Conservation (phyloP, 2,329 filamentous ascomycete species). For the Paracoccidioides lutzii region DNA sequence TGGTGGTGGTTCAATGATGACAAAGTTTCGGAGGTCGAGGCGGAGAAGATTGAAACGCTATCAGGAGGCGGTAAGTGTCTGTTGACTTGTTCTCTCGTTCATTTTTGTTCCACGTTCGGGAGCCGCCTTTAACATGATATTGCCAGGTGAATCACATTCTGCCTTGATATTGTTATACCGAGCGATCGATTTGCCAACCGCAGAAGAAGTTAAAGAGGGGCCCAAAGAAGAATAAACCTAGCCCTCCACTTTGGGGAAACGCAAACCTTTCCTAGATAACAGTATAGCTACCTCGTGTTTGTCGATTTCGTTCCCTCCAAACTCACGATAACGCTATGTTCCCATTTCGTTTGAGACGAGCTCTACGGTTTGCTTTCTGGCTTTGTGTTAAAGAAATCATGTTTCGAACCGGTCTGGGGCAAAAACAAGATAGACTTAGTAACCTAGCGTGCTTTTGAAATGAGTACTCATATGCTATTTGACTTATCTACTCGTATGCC, state of each 20-base stretch:
- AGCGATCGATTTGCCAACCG: conserved; percentile 36
- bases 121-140: conserved; percentile 11
- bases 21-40: conserved; percentile 81
- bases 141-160: conserved; percentile 37
- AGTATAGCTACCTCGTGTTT: background rate
- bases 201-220: conserved; percentile 22
- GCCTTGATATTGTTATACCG: conserved; percentile 39
- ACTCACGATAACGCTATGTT: background rate
- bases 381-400: background rate
- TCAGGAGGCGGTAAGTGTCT: conserved; percentile 61
- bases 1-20: conserved; percentile 99
- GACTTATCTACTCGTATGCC: background rate
- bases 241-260: conserved; percentile 9
- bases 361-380: background rate
- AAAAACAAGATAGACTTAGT: background rate
- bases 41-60: conserved; percentile 81
- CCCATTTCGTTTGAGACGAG: background rate
- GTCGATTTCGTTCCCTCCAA: background rate
- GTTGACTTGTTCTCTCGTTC: conserved; percentile 6
- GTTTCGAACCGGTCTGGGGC: background rate
- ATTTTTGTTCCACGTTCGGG: background rate
- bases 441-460: background rate
- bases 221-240: background rate
- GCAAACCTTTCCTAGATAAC: conserved; percentile 4
- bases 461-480: background rate